Evolutionary conservation across 768 basidiomycete species (phyloP), one percentile per base, ranked within the genome.

Genomic region (Amanita pseudoporphyria): DNA sequence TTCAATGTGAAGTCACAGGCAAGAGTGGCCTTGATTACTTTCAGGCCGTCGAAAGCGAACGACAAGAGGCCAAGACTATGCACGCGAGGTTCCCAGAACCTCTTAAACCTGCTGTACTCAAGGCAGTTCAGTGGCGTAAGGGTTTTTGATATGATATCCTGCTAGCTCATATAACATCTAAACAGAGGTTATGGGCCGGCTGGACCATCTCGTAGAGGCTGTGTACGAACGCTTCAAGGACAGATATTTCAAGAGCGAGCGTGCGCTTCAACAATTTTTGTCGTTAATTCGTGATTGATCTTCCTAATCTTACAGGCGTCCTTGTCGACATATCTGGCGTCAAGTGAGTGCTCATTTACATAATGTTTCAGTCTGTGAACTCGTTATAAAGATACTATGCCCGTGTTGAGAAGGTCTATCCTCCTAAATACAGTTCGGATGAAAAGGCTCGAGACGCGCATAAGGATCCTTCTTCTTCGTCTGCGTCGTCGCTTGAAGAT

Each of bases 151-250:
- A 21, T 46, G 39, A 51, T 52, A 56, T 46, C 53, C 41, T 49
- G 47, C 51, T 43, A 43, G 26, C 26, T 18, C 52, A 47, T 40
- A 38, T 48, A 53, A 51, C 52, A 37, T 57, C 53, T 54, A 49
- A 55, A 32, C 66, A 96, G 94, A 96, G 83, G 89, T 97, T 57
- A 87, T 97, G 67, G 95, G 96, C 41, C 85, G 96, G 52, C 72
- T 98, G 48, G 95, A 99, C 68, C 87, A 88, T 60, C 74, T 99
- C 16, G 92, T 95, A 14, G 96, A 99, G 64, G 84, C 86, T 44
- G 88, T 97, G 33, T 96, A 82, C 60, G 94, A 97, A 55, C 85
- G 96, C 47, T 98, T 92, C 76, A 92, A 93, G 59, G 88, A 98
- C 69, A 79, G 96, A 26, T 99, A 92, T 67, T 98, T 92, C 66